Conservation (phyloP, 441 rosid species). For the Theobroma grandiflorum region DNA sequence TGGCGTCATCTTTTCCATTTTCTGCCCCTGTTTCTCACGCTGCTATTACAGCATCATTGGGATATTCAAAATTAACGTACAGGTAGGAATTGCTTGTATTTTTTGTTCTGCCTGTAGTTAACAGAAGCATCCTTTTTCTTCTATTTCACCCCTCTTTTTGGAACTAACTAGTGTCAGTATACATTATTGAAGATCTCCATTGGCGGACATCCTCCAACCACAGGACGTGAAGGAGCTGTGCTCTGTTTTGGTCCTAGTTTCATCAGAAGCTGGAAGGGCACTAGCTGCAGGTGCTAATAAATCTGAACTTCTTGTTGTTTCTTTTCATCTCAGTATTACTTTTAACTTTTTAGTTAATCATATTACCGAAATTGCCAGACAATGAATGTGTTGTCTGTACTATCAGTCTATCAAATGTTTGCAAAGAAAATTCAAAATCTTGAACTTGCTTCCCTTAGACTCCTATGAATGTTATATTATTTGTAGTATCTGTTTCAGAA, state of each 20-base stretch:
- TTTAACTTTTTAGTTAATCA: not conserved
- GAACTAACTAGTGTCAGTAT: conserved; percentile 28
- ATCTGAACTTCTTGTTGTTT: not conserved
- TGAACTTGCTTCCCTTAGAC: not conserved
- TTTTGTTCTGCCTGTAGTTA: conserved; percentile 1
- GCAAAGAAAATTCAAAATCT: not conserved
- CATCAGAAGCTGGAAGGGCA: conserved; percentile 50
- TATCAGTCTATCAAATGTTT: not conserved
- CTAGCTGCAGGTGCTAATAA: conserved; percentile 51
- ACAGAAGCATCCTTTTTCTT: not conserved
- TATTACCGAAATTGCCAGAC: not conserved
- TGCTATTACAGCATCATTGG: conserved; percentile 42
- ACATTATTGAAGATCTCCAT: conserved; percentile 62
- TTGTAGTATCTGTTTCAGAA: not conserved
- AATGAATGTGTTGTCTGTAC: not conserved
- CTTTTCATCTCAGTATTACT: conserved; percentile 18
- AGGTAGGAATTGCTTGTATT: conserved; percentile 47
- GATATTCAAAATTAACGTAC: conserved; percentile 55
- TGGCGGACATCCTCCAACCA: conserved; percentile 62
- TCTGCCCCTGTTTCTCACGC: conserved; percentile 40
- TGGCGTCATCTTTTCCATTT: conserved; percentile 37
- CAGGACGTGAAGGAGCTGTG: conserved; percentile 66
- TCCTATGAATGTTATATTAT: conserved; percentile 9
- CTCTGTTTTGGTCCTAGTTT: conserved; percentile 55
- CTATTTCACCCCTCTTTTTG: not conserved